Conservation (phyloP, 1,284 basidiomycete genomes). For the Sporisorium sorghi region DNA sequence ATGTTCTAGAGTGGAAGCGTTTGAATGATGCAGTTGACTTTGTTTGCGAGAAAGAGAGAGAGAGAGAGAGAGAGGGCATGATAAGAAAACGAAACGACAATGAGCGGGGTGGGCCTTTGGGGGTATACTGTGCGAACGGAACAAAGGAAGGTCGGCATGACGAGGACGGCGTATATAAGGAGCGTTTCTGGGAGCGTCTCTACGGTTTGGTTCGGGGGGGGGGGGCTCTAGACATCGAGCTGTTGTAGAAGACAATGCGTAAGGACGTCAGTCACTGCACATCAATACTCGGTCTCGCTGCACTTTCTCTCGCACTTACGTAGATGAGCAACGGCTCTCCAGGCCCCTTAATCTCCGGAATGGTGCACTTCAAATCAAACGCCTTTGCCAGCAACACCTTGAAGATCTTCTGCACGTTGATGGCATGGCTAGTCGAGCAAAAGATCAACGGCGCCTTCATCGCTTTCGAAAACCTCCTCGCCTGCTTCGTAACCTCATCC, state of each 20-base stretch:
- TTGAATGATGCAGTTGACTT: background rate
- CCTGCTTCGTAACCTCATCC: constrained; percentile 90
- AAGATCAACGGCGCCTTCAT: constrained; percentile 99
- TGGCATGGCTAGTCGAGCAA: constrained; percentile 95
- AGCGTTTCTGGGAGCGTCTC: background rate
- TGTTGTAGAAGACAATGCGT: background rate
- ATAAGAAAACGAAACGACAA: background rate
- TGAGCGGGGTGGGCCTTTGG: background rate
- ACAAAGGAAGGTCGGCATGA: background rate
- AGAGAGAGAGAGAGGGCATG: too few species aligned
- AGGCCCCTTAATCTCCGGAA: constrained; percentile 59
- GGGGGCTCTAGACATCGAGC: constrained; percentile 1
- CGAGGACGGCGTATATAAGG: background rate
- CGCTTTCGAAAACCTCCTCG: constrained; percentile 91
- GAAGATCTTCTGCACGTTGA: constrained; percentile 84
- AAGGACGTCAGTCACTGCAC: background rate
- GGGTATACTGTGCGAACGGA: background rate
- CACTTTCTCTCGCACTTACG: constrained; percentile 19
- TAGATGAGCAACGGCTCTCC: constrained; percentile 62
- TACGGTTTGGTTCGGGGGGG: background rate
- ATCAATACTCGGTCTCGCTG: background rate
- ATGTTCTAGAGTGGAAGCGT: background rate
- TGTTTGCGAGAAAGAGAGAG: background rate
- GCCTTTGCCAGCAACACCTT: constrained; percentile 76
- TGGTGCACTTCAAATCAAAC: constrained; percentile 64